These are phyloP conservation scores for Mycena alexandri DNA, from an alignment of 768 basidiomycete genomes.

Conservation along the genomic window DNA sequence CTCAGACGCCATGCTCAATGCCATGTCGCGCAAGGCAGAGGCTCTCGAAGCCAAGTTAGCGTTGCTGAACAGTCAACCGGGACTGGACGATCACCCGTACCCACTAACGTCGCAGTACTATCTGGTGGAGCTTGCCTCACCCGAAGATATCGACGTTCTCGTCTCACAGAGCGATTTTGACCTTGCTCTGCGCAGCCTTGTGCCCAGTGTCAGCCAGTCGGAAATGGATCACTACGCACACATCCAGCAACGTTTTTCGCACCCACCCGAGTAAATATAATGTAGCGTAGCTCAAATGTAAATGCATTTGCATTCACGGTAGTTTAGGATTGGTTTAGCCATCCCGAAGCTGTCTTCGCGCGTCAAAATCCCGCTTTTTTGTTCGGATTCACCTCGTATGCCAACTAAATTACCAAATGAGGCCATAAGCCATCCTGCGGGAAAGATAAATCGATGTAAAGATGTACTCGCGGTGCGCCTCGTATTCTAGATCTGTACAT, in stretches of 20 bases:
- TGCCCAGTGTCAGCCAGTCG: conserved; percentile 85
- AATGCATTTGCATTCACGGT: too few relatives aligned
- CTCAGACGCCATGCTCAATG: conserved; percentile 95
- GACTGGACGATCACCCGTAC: conserved; percentile 63
- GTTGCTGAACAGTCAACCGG: conserved; percentile 61
- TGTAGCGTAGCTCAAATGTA: too few relatives aligned
- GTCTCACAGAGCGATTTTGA: conserved; percentile 85
- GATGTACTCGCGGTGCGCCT: too few relatives aligned
- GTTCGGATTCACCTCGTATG: too few relatives aligned
- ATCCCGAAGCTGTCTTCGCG: too few relatives aligned
- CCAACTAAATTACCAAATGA: too few relatives aligned
- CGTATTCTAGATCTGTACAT: too few relatives aligned
- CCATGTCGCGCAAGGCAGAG: conserved; percentile 91
- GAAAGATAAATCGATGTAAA: too few relatives aligned
- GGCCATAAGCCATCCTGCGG: too few relatives aligned
- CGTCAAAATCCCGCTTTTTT: too few relatives aligned
- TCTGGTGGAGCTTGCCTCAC: conserved; percentile 82
- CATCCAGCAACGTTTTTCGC: conserved; percentile 79
- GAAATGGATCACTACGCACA: conserved; percentile 89
- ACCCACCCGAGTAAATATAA: conserved; percentile 3
- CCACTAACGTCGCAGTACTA: conserved; percentile 93
- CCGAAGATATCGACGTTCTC: conserved; percentile 78
- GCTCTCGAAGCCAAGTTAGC: conserved; percentile 80
- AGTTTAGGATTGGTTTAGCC: too few relatives aligned
- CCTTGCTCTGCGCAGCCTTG: conserved; percentile 74